Evolutionary conservation across 192 early-diverging fungal genomes (phyloP).

Genomic region (Chytriomyces sp.): DNA sequence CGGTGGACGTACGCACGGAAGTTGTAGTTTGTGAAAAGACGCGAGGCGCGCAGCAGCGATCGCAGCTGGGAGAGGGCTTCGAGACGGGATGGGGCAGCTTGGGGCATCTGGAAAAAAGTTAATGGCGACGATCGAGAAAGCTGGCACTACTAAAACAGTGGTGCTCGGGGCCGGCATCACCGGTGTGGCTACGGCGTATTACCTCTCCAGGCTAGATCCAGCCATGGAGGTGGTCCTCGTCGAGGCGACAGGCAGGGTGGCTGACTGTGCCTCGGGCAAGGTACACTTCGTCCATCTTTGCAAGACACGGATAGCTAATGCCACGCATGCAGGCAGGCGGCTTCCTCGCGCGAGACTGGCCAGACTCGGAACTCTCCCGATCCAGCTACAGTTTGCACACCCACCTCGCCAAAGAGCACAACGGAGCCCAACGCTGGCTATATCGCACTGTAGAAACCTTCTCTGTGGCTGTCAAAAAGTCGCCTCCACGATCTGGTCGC

Average conservation of each 20-base stretch:
- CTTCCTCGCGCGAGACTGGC: slow-evolving; percentile 22
- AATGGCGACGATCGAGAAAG: neutral
- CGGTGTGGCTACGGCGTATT: slow-evolving; percentile 14
- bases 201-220: slow-evolving; percentile 1
- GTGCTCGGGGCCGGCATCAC: slow-evolving; percentile 24
- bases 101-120: neutral
- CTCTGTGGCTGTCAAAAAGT: neutral
- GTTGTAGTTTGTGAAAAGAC: slow-evolving; percentile 82
- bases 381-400: slow-evolving; percentile 10
- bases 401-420: slow-evolving; percentile 13
- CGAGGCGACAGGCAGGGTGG: slow-evolving; percentile 7
- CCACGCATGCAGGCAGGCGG: no score
- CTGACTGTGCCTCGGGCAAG: slow-evolving; percentile 18
- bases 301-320: no score
- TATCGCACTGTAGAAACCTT: slow-evolving; percentile 16
- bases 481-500: no score
- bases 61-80: slow-evolving; percentile 79
- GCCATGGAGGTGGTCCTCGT: neutral
- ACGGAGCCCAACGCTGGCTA: neutral
- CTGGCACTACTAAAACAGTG: no score
- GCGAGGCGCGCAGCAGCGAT: slow-evolving; percentile 70
- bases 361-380: neutral
- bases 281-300: no score
- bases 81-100: slow-evolving; percentile 37
- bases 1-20: slow-evolving; percentile 85